A percentile compares a stretch with the other conserved stretches of the same genome.
Conservation (phyloP, 768 basidiomycete species). For the Hericium rajendrae region DNA sequence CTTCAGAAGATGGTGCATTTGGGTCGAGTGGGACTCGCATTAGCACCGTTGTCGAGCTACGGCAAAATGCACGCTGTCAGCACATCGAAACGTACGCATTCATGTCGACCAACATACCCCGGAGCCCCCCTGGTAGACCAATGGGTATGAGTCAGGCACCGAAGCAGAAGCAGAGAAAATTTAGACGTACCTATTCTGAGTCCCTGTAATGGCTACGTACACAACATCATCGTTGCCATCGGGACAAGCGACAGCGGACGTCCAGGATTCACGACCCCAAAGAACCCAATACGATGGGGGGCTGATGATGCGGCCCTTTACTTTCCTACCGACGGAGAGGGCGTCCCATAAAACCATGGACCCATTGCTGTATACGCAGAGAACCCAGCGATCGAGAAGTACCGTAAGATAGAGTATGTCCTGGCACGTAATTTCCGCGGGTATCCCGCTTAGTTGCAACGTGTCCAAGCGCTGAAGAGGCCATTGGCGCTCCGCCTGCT, state of each 20-base stretch:
- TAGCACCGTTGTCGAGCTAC: slow-evolving; percentile 1
- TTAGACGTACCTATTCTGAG: slow-evolving; percentile 1
- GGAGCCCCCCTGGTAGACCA: background rate
- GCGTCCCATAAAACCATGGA: background rate
- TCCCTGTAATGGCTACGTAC: background rate
- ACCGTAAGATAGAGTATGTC: slow-evolving; percentile 1
- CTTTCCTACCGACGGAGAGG: background rate
- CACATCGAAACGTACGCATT: background rate
- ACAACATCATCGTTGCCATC: background rate
- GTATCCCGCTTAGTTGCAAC: background rate
- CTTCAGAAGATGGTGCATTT: background rate
- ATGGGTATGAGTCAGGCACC: background rate
- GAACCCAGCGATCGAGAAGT: background rate
- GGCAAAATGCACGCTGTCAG: background rate
- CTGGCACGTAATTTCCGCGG: background rate
- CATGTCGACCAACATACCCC: background rate
- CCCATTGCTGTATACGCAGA: slow-evolving; percentile 2
- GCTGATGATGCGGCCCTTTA: background rate
- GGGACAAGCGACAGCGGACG: background rate
- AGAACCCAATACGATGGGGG: background rate
- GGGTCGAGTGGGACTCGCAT: background rate
- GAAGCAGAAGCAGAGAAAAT: too few relatives aligned
- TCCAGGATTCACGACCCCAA: slow-evolving; percentile 3
- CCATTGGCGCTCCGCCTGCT: background rate
- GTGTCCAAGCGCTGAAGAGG: background rate